Evolutionary conservation across 2,329 filamentous ascomycete species (phyloP), one percentile per base, ranked within the genome.

Genomic region (Trichoderma atrobrunneum): DNA sequence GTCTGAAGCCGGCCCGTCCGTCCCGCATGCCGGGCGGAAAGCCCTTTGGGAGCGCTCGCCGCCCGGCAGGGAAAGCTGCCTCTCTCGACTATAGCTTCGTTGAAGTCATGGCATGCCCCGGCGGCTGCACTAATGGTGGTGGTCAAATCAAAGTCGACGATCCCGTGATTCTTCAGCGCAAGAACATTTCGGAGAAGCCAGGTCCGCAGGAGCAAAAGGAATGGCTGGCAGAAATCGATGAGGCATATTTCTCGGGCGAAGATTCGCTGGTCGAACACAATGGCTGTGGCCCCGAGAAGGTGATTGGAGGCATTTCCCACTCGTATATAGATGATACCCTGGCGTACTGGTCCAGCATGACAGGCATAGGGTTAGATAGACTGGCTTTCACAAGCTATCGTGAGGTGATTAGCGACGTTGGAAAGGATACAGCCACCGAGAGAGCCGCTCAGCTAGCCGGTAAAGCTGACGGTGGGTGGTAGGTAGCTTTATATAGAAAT

Each of bases 101-200:
- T 32, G 96, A 99, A 82, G 96, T 99, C 72, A 99, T 99, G 96
- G 96, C 96, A 16, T 99, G 96, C 81, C 96, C 96, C 0, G 96
- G 96, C n/a, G 96, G 96, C 3, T 99, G 96, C 83, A 99, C 96
- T 70, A 99, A 99, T 77, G 96, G 96, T 2, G 96, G 96, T 48
- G 96, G 96, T 1, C 96, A 99, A 84, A 91, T 99, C 79, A 97
- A 97, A 79, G 89, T 93, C 30, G 93, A 94, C 68, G 96, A 98
- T 79, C 89, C 92, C 7, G 83, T 89, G 14, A 82, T 91, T 11
- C 77, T 85, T 56, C 85, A 86, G 73, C 85, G 85, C 62, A 85
- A 83, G 74, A 82, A 84, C 3, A 76, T 84, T 16, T 79, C 81
- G 3, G 80, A 82, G 36, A 92, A 92, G 77, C 87, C 90, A 34